phyloP scores from a whole-genome alignment of 2,329 filamentous ascomycete genomes.

The Fusarium globosum region DNA sequence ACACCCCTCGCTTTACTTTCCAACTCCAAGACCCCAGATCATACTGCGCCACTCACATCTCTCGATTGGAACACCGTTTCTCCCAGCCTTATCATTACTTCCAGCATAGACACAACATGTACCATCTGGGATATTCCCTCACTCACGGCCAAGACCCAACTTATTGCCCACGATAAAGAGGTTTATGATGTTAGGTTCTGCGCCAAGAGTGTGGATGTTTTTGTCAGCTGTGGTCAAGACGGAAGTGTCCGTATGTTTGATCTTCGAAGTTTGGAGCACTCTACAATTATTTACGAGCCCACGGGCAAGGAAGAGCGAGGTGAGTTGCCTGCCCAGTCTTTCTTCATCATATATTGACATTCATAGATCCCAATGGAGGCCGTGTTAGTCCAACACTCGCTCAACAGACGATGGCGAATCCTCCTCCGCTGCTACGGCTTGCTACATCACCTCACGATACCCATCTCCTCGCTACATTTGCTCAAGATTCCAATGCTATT shows the following conservation, averaged over 20 bases:
- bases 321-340: constrained; percentile 52
- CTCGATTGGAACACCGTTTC: constrained; percentile 98
- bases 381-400: constrained; percentile 79
- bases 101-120: constrained; percentile 98
- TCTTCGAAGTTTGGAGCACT: constrained; percentile 93
- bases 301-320: constrained; percentile 84
- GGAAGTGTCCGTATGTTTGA: constrained; percentile 99
- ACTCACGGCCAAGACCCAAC: constrained; percentile 94
- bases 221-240: constrained; percentile 97
- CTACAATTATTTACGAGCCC: constrained; percentile 98
- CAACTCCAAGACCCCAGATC: constrained; percentile 98
- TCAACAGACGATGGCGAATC: constrained; percentile 80
- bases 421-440: constrained; percentile 81
- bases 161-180: constrained; percentile 99
- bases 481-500: constrained; percentile 90
- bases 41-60: constrained; percentile 95
- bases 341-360: not conserved
- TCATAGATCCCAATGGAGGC: constrained; percentile 65
- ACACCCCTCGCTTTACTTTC: constrained; percentile 93
- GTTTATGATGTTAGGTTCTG: constrained; percentile 99
- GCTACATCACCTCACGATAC: constrained; percentile 95
- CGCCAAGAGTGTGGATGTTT: constrained; percentile 97
- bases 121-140: constrained; percentile 99
- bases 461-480: constrained; percentile 96
- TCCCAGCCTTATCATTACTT: constrained; percentile 97